phyloP scores from a whole-genome alignment of 352 stramenopile genomes.

The Globisporangium parvum region DNA sequence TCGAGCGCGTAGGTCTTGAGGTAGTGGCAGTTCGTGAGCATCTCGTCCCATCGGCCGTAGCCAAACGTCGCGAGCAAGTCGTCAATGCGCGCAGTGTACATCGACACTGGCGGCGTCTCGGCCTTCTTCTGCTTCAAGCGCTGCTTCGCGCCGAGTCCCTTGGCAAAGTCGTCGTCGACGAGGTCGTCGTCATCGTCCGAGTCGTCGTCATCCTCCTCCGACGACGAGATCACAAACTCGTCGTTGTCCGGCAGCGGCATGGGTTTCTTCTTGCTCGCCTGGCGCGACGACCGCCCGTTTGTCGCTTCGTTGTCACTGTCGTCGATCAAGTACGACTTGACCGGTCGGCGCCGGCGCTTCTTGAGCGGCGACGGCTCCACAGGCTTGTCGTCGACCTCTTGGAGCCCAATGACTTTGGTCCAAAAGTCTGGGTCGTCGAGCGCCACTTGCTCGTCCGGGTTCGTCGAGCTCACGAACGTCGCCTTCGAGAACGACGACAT shows the following conservation, averaged over 20 bases:
- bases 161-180: slow-evolving; percentile 37
- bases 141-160: slow-evolving; percentile 17
- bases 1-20: slow-evolving; percentile 38
- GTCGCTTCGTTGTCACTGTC: slow-evolving; percentile 44
- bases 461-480: slow-evolving; percentile 87
- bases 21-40: slow-evolving; percentile 22
- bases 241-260: slow-evolving; percentile 34
- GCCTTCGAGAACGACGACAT: slow-evolving; percentile 92
- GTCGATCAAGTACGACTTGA: slow-evolving; percentile 73
- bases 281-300: background rate
- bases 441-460: slow-evolving; percentile 84
- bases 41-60: slow-evolving; percentile 82
- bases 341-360: slow-evolving; percentile 56
- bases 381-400: slow-evolving; percentile 57
- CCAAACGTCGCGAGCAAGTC: slow-evolving; percentile 60
- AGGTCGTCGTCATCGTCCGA: slow-evolving; percentile 34
- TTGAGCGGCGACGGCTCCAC: slow-evolving; percentile 67
- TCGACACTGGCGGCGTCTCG: slow-evolving; percentile 24
- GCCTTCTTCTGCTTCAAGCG: slow-evolving; percentile 28
- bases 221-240: slow-evolving; percentile 66
- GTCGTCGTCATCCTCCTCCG: slow-evolving; percentile 53
- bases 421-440: slow-evolving; percentile 94
- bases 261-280: slow-evolving; percentile 21
- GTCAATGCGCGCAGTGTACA: slow-evolving; percentile 33
- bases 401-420: slow-evolving; percentile 90